These are phyloP conservation scores for Marsdenia floribunda DNA, from an alignment of 257 asterid genomes.

Conservation along the genomic window DNA sequence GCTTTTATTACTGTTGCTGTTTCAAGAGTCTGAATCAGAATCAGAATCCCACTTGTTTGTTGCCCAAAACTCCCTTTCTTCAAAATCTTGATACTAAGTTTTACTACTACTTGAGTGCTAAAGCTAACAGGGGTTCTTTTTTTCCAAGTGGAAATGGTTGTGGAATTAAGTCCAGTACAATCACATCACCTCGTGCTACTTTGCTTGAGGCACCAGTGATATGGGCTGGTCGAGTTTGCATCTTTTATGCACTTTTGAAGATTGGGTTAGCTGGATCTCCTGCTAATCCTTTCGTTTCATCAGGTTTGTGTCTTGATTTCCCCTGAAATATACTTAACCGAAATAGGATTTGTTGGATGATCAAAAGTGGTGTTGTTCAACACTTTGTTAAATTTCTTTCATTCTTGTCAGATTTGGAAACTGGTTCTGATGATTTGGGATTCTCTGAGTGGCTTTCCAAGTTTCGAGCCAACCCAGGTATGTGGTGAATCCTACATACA, in stretches of 20 bases:
- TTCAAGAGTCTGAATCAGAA: constrained; percentile 32
- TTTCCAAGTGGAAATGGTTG: constrained; percentile 10
- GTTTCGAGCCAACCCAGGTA: constrained; percentile 75
- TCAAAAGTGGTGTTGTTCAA: not conserved
- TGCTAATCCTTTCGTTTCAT: constrained; percentile 60
- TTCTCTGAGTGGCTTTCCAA: constrained; percentile 75
- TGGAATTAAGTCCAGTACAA: not conserved
- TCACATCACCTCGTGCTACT: constrained; percentile 34
- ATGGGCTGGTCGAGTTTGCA: constrained; percentile 92
- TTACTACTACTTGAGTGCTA: constrained; percentile 22
- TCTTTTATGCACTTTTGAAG: constrained; percentile 76
- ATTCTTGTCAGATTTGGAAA: constrained; percentile 53
- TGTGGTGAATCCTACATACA: constrained; percentile 14
- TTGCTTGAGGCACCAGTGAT: constrained; percentile 69
- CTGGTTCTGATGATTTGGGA: constrained; percentile 64
- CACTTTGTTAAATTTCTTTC: constrained; percentile 5
- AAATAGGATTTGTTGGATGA: not conserved
- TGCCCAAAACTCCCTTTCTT: constrained; percentile 42
- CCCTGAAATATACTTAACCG: too few relatives aligned
- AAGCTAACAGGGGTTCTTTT: constrained; percentile 28
- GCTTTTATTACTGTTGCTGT: constrained; percentile 15
- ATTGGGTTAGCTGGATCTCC: constrained; percentile 97
- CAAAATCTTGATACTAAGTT: constrained; percentile 50
- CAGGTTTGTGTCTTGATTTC: constrained; percentile 3
- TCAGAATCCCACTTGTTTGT: constrained; percentile 22